Evolutionary conservation across 805 yeast genomes (phyloP).

Genomic region (Candida silvatica): DNA sequence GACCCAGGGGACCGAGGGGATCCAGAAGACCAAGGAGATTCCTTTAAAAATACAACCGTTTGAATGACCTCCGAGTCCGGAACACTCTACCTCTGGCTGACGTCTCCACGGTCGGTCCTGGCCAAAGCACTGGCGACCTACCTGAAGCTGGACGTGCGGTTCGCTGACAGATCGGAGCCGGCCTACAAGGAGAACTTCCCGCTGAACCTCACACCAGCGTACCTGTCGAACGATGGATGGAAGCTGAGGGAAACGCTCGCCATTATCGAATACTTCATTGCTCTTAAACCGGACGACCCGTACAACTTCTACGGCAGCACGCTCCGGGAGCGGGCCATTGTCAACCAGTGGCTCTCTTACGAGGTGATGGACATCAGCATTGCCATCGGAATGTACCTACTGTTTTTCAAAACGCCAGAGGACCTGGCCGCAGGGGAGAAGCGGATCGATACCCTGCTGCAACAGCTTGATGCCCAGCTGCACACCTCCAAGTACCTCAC

Average conservation of each 20-base stretch:
- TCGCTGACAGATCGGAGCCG: slow-evolving; percentile 31
- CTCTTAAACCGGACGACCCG: slow-evolving; percentile 25
- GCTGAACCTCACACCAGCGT: slow-evolving; percentile 54
- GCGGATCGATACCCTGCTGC: too few species aligned
- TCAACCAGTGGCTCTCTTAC: slow-evolving; percentile 70
- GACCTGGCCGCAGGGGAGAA: slow-evolving; percentile 15
- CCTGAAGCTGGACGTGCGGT: slow-evolving; percentile 46
- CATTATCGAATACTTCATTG: slow-evolving; percentile 35
- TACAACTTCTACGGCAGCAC: slow-evolving; percentile 43
- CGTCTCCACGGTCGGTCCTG: slow-evolving; percentile 26
- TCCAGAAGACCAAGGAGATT: too few species aligned
- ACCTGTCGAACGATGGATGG: slow-evolving; percentile 54
- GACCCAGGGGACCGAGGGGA: too few species aligned
- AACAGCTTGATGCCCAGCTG: too few species aligned
- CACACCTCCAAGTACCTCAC: too few species aligned
- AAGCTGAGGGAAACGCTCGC: slow-evolving; percentile 62
- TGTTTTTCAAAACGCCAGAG: neutral
- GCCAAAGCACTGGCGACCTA: slow-evolving; percentile 43
- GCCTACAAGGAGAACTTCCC: slow-evolving; percentile 48
- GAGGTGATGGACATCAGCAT: slow-evolving; percentile 46
- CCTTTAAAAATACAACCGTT: neutral
- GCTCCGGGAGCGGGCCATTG: slow-evolving; percentile 48
- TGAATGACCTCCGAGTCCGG: slow-evolving; percentile 5
- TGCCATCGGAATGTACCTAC: neutral
- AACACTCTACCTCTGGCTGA: slow-evolving; percentile 9